phyloP scores from a whole-genome alignment of 352 stramenopile species.

The Saprolegnia diclina region DNA sequence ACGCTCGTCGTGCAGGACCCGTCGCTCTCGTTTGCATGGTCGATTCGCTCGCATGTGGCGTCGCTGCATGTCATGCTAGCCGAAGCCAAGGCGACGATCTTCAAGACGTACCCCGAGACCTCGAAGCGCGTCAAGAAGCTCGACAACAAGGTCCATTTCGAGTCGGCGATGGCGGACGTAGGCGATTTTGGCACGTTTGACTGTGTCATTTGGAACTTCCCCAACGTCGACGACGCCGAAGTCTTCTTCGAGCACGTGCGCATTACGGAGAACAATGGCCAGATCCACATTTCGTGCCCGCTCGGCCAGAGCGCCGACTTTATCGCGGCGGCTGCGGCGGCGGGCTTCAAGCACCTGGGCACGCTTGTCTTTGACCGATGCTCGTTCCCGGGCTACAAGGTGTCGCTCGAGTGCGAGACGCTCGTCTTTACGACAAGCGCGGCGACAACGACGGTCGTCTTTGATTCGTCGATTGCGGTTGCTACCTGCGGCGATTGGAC shows the following conservation, averaged over 20 bases:
- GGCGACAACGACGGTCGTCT: neutral
- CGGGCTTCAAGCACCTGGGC: constrained; percentile 48
- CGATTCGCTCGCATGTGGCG: constrained; percentile 5
- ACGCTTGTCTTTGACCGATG: constrained; percentile 91
- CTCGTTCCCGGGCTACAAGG: constrained; percentile 84
- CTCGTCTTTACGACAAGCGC: neutral
- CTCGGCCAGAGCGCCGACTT: constrained; percentile 83
- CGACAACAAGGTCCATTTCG: constrained; percentile 22
- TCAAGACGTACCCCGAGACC: constrained; percentile 10
- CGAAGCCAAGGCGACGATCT: neutral
- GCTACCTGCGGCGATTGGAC: neutral
- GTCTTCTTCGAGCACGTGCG: constrained; percentile 83
- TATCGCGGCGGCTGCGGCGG: constrained; percentile 46
- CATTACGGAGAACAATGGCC: constrained; percentile 40
- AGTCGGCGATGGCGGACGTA: neutral
- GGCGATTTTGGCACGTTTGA: constrained; percentile 66
- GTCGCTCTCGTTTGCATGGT: neutral
- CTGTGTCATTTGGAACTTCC: constrained; percentile 96
- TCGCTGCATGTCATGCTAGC: constrained; percentile 1
- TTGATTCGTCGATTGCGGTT: neutral
- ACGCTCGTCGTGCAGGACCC: constrained; percentile 18
- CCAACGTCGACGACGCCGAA: constrained; percentile 82
- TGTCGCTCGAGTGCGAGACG: constrained; percentile 21
- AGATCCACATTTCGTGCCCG: constrained; percentile 94
- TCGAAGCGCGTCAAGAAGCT: constrained; percentile 26